Base-by-base conservation (phyloP, 106 monocot species). In the Allium cepa region DNA sequence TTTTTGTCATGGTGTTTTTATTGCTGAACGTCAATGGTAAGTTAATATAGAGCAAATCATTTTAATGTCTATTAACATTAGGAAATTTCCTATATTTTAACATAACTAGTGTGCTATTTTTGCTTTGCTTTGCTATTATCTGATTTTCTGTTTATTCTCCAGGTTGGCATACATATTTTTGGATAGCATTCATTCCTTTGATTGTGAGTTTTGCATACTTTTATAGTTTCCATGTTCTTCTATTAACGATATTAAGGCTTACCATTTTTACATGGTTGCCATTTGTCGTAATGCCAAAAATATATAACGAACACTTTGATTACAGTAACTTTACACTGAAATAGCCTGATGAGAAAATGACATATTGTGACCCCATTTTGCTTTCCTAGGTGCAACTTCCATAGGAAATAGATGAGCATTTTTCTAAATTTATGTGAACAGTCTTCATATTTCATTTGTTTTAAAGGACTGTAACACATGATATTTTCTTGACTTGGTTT, bases 21-120 rank as follows among this genome's bases (percentile, higher is more conserved):
- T 71, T 94, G 70, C 69, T 94, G 64, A 84, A 86, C 78, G 72
- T 94, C 50, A 66, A 87, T 71, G 93, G 93, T 94, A 80, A 69
- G 68, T 72, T 18, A 57, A 26, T 16, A 17, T 10, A 28, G 46
- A 67, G 28, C 68, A 51, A 49, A 17, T 7, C 11, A 47, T 22
- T 46, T 45, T n/a, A 46, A 47, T 46, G 8, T 17, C 11, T 26
- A 46, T 63, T 36, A 3, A 4, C 36, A 36, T 36, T 36, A 36
- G 36, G 36, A 1, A 0, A 36, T 4, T 63, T 17, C 36, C 47
- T 63, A 15, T 63, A 63, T 63, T 8, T 63, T 63, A 3, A n/a
- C 36, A 63, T 47, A 46, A 61, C 26, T 10, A 63, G 8, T 63
- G 45, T 4, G 46, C 47, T 61, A 27, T 28, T 59, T 13, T 17